Evolutionary conservation across 1,284 basidiomycete species (phyloP), one percentile per base, ranked within the genome.

Genomic region (Fomitopsis schrenkii): DNA sequence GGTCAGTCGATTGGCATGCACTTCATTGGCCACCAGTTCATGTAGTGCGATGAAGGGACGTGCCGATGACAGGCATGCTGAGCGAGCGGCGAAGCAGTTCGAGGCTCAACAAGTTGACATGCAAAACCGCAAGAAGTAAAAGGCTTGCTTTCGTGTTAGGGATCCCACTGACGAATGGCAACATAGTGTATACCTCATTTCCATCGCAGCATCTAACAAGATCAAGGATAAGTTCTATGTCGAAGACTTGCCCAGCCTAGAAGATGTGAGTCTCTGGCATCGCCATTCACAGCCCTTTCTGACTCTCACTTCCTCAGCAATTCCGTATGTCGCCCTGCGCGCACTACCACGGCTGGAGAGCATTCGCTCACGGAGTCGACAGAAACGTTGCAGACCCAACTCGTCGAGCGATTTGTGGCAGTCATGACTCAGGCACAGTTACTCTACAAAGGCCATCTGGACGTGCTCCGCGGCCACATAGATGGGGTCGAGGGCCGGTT

Each of bases 51-150:
- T 62, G 26, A 66, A 91, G 89, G 83, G 80, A 60, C 84, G 87
- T 59, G 79, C 80, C 48, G 89, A 90, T 69, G 91, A 94, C 70
- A 84, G 81, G 55, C 91, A 93, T 64, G 86, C 88, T 26, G 90
- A 89, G 57, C 82, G 90, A 38, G 84, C 82, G 5, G 85, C 85
- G 19, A 87, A 83, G 71, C 88, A 91, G 67, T 84, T 83, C 58
- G 89, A 91, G 64, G 85, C 89, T 64, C 89, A 91, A 65, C 82
- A 83, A 59, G 78, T 80, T 44, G 88, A 93, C 52, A 92, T 93
- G 90, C 74, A 86, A 52, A 90, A 88, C 66, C 83, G 84, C 74
- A 94, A 94, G 77, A 94, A 94, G 91, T 92, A 63, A 59, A 76
- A 54, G 14, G 2, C 33, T 15, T 45, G 3, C 6, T 5, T 8